A percentile compares a stretch with the other conserved stretches of the same genome.
phyloP scores from a whole-genome alignment of 805 yeast genomes.

The Monosporozyma unispora region DNA sequence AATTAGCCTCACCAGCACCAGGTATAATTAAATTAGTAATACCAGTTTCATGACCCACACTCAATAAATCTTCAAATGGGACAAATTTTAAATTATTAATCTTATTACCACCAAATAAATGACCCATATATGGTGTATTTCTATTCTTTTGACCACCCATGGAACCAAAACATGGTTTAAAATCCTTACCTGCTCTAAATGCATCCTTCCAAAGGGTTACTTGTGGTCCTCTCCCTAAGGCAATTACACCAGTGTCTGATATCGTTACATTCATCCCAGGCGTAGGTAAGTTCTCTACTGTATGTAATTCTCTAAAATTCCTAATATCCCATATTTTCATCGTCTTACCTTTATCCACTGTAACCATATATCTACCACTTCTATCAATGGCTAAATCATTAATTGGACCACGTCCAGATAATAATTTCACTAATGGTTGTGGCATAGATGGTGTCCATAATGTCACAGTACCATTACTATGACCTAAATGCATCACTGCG shows the following conservation, averaged over 20 bases:
- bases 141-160: slow-evolving; percentile 28
- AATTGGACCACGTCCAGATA: slow-evolving; percentile 79
- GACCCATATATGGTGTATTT: slow-evolving; percentile 84
- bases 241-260: slow-evolving; percentile 78
- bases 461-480: slow-evolving; percentile 83
- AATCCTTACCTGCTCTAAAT: slow-evolving; percentile 33
- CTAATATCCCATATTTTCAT: slow-evolving; percentile 92
- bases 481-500: slow-evolving; percentile 91
- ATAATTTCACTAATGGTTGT: slow-evolving; percentile 74
- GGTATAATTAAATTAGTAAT: slow-evolving; percentile 83
- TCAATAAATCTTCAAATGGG: slow-evolving; percentile 94
- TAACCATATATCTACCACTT: slow-evolving; percentile 90
- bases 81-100: slow-evolving; percentile 64
- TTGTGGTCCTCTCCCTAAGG: slow-evolving; percentile 95
- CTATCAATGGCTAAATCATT: slow-evolving; percentile 79
- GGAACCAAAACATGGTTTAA: slow-evolving; percentile 44
- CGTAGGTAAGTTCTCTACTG: slow-evolving; percentile 56
- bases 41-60: slow-evolving; percentile 75
- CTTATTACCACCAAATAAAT: slow-evolving; percentile 69
- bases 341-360: slow-evolving; percentile 77
- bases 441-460: slow-evolving; percentile 89
- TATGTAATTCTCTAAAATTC: slow-evolving; percentile 64
- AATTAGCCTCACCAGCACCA: slow-evolving; percentile 97
- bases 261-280: slow-evolving; percentile 74
- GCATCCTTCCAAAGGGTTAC: slow-evolving; percentile 90